Conservation (phyloP, 2,329 filamentous ascomycete genomes). For the Arthrobotrys conoides region DNA sequence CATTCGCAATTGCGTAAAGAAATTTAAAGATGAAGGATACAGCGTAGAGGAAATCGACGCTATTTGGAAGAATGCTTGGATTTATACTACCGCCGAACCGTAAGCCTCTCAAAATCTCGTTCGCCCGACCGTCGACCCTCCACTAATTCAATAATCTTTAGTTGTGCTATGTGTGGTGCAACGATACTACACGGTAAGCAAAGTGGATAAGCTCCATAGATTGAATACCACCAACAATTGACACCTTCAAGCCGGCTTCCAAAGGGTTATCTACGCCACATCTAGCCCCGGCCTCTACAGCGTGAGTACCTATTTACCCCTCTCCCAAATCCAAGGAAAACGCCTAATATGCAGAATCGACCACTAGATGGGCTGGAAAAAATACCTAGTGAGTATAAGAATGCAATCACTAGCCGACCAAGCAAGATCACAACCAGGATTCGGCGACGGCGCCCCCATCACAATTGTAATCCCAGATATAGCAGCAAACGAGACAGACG, state of each 20-base stretch:
- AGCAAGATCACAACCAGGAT: slow-evolving; percentile 36
- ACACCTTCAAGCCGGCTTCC: slow-evolving; percentile 42
- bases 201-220: neutral
- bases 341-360: neutral
- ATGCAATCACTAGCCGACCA: slow-evolving; percentile 51
- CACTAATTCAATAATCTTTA: neutral
- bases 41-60: slow-evolving; percentile 32
- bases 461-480: slow-evolving; percentile 41
- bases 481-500: slow-evolving; percentile 53
- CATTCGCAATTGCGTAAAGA: slow-evolving; percentile 47
- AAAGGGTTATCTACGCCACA: slow-evolving; percentile 48
- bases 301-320: neutral
- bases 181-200: slow-evolving; percentile 49
- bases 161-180: slow-evolving; percentile 51
- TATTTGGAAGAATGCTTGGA: slow-evolving; percentile 56
- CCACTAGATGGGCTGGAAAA: slow-evolving; percentile 44
- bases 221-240: neutral
- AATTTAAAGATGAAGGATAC: slow-evolving; percentile 44
- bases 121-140: neutral
- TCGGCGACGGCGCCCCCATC: slow-evolving; percentile 43
- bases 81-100: slow-evolving; percentile 57
- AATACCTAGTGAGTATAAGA: slow-evolving; percentile 46
- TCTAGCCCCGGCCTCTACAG: slow-evolving; percentile 42
- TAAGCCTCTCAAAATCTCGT: neutral
- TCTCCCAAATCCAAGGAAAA: neutral